A percentile compares a stretch with the other conserved stretches of the same genome.
These are phyloP conservation scores for Suillus alpinus DNA, from an alignment of 768 basidiomycete genomes.

Conservation along the genomic window DNA sequence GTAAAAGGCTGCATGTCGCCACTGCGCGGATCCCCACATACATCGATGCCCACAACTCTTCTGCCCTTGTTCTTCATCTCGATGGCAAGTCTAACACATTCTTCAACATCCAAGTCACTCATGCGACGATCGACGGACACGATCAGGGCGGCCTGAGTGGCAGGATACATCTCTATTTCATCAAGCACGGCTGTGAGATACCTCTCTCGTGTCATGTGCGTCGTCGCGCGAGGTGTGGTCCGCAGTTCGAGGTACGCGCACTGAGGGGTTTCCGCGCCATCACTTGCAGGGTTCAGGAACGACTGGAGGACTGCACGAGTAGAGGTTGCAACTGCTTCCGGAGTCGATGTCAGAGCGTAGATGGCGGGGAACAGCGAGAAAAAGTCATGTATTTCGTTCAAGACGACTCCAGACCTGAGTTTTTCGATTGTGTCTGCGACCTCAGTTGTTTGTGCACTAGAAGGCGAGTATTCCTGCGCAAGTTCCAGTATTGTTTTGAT, in stretches of 20 bases:
- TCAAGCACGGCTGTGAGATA: conserved; percentile 68
- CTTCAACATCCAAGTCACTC: conserved; percentile 44
- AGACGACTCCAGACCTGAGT: conserved; percentile 36
- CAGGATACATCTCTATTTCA: conserved; percentile 57
- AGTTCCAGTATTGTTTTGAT: conserved; percentile 60
- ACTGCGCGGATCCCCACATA: conserved; percentile 72
- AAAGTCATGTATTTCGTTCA: conserved; percentile 67
- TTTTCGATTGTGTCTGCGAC: conserved; percentile 39
- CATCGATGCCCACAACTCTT: conserved; percentile 72
- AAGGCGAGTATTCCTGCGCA: conserved; percentile 39
- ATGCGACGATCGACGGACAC: conserved; percentile 78
- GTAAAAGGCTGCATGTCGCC: conserved; percentile 55
- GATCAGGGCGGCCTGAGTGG: conserved; percentile 54
- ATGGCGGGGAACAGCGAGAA: conserved; percentile 76
- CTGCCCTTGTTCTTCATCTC: conserved; percentile 53
- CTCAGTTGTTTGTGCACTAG: background rate
- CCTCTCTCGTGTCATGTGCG: conserved; percentile 51
- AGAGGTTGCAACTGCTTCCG: conserved; percentile 48
- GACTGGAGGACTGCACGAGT: conserved; percentile 62
- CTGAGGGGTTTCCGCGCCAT: conserved; percentile 35
- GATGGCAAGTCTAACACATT: conserved; percentile 58
- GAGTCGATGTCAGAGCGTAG: conserved; percentile 70
- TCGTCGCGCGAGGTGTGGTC: conserved; percentile 66
- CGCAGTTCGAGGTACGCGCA: conserved; percentile 81
- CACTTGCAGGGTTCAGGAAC: conserved; percentile 46